These are phyloP conservation scores for Musa itinerans DNA, from an alignment of 176 grass and related monocot species.

Conservation along the genomic window DNA sequence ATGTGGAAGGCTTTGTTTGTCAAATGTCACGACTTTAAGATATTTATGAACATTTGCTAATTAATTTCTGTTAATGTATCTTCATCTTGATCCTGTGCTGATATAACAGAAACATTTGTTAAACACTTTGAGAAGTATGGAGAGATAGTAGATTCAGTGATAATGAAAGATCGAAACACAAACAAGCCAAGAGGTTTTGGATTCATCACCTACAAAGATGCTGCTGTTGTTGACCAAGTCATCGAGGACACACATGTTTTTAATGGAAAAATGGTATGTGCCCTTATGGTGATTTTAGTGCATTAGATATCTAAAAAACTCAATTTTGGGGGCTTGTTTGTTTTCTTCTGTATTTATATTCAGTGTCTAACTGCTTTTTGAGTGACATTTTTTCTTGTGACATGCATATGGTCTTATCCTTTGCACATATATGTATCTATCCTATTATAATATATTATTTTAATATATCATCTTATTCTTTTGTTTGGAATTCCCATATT, in stretches of 20 bases:
- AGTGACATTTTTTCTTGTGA: no score
- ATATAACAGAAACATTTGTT: constrained; percentile 51
- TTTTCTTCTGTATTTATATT: background rate
- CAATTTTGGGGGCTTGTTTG: no score
- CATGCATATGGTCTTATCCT: background rate
- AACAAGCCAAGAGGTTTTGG: constrained; percentile 87
- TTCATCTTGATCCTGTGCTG: background rate
- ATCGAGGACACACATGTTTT: constrained; percentile 71
- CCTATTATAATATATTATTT: background rate
- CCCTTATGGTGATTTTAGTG: background rate
- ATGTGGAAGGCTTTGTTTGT: no score
- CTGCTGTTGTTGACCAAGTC: constrained; percentile 66
- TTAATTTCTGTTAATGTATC: background rate
- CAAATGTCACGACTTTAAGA: no score
- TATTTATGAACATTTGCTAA: background rate
- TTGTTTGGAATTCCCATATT: no score
- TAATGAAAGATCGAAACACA: constrained; percentile 86
- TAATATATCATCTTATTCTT: no score
- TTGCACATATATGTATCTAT: background rate
- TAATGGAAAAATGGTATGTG: constrained; percentile 61
- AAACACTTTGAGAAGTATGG: constrained; percentile 77
- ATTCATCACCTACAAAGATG: constrained; percentile 71
- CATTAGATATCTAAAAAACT: no score
- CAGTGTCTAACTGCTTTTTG: no score
- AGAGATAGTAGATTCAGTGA: constrained; percentile 64